phyloP scores from a whole-genome alignment of 768 basidiomycete species.

The Termitomyces sp. region DNA sequence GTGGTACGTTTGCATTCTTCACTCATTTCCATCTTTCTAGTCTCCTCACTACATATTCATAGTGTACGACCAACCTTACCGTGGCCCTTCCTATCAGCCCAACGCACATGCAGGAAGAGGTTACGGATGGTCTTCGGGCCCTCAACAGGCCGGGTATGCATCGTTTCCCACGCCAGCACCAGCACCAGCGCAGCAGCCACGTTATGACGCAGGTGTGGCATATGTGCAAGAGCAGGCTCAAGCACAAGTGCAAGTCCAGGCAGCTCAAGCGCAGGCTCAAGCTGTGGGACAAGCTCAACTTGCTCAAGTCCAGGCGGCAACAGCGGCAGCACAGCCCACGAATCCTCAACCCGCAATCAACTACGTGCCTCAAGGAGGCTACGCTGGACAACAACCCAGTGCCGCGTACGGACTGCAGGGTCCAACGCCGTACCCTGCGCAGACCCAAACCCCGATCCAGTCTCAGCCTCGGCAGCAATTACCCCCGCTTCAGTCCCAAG shows the following conservation, averaged over 20 bases:
- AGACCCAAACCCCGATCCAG: slow-evolving; percentile 9
- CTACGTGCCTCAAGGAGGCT: slow-evolving; percentile 24
- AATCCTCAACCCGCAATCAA: not conserved
- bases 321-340: not conserved
- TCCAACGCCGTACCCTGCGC: slow-evolving; percentile 32
- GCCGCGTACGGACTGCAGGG: slow-evolving; percentile 32
- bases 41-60: not conserved
- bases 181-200: slow-evolving; percentile 8
- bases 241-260: slow-evolving; percentile 7
- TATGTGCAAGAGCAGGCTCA: slow-evolving; percentile 16
- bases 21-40: not conserved
- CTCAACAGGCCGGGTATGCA: slow-evolving; percentile 28
- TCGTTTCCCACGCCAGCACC: slow-evolving; percentile 24
- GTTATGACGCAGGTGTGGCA: slow-evolving; percentile 15
- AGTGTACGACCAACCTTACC: slow-evolving; percentile 51
- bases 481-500: slow-evolving; percentile 6
- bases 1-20: slow-evolving; percentile 32
- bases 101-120: slow-evolving; percentile 19
- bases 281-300: slow-evolving; percentile 14
- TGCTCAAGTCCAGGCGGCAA: slow-evolving; percentile 1
- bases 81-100: slow-evolving; percentile 16
- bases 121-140: slow-evolving; percentile 46
- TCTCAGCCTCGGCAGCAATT: not conserved
- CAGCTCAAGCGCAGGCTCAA: slow-evolving; percentile 9
- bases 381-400: slow-evolving; percentile 28